A percentile compares a stretch with the other conserved stretches of the same genome.
phyloP scores from a whole-genome alignment of 371 early-diverging fungal species.

The Globomyces sp. region DNA sequence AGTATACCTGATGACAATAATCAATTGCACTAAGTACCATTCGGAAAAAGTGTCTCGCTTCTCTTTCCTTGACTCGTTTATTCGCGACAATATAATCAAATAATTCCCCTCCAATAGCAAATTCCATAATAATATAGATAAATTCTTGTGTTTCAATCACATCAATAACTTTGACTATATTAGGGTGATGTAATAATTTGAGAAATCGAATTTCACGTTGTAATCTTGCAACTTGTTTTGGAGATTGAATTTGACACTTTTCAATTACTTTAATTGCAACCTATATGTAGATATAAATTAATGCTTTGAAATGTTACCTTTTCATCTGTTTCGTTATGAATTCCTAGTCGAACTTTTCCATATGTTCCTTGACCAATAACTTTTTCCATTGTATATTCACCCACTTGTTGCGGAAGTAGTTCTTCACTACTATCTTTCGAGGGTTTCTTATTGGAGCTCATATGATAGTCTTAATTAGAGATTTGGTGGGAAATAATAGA shows the following conservation, averaged over 20 bases:
- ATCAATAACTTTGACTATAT: conserved; percentile 62
- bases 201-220: conserved; percentile 83
- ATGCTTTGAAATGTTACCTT: conserved; percentile 35
- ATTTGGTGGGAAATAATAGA: too few relatives aligned
- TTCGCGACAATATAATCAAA: conserved; percentile 64
- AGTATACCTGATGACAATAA: conserved; percentile 61
- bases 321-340: conserved; percentile 42
- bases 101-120: conserved; percentile 61
- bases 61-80: conserved; percentile 59
- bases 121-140: conserved; percentile 66
- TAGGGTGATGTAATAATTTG: conserved; percentile 69
- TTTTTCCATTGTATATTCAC: conserved; percentile 45
- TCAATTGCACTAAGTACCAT: conserved; percentile 65
- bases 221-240: conserved; percentile 65
- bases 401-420: conserved; percentile 18
- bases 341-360: conserved; percentile 57
- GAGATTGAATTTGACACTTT: conserved; percentile 71
- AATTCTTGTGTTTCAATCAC: conserved; percentile 54
- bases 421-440: too few relatives aligned
- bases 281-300: conserved; percentile 11
- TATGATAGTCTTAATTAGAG: too few relatives aligned
- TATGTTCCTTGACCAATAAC: conserved; percentile 60
- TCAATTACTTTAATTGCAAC: conserved; percentile 68
- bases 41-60: conserved; percentile 64
- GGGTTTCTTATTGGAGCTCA: too few relatives aligned